Conservation (phyloP, 2,329 filamentous ascomycete species). For the Penicillium expansum region DNA sequence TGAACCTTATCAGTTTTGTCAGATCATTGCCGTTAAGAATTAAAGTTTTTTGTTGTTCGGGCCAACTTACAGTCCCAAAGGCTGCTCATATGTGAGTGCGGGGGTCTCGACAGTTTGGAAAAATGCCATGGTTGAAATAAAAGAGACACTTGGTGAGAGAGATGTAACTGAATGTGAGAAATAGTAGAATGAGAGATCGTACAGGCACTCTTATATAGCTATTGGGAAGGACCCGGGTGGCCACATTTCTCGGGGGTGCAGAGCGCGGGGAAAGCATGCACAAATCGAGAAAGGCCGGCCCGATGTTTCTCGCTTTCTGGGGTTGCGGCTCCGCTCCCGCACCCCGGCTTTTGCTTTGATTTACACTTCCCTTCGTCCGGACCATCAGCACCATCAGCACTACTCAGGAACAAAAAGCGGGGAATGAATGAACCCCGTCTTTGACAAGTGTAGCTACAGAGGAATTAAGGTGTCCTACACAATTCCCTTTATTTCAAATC, state of each 20-base stretch:
- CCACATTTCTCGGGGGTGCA: not conserved
- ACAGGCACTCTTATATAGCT: not conserved
- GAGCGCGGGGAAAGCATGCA: not conserved
- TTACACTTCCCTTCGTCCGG: not conserved
- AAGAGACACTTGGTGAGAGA: not conserved
- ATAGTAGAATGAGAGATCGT: not conserved
- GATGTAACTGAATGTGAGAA: too few species aligned
- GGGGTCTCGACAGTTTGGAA: conserved; percentile 1
- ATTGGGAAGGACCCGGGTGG: not conserved
- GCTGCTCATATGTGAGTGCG: conserved; percentile 5
- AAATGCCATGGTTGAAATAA: not conserved
- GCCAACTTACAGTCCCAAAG: conserved; percentile 4
- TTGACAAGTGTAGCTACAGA: not conserved
- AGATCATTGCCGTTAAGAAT: not conserved
- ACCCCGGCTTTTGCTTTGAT: not conserved
- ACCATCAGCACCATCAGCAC: not conserved
- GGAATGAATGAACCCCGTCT: not conserved
- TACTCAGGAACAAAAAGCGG: not conserved
- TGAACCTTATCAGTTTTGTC: not conserved
- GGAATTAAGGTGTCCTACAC: not conserved
- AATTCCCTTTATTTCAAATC: not conserved
- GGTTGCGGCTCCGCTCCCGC: not conserved
- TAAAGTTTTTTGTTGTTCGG: not conserved
- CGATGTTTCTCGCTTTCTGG: not conserved
- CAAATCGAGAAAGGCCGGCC: conserved; percentile 5